These are phyloP conservation scores for Heliocybe sulcata DNA, from an alignment of 1,284 basidiomycete species.

Conservation along the genomic window DNA sequence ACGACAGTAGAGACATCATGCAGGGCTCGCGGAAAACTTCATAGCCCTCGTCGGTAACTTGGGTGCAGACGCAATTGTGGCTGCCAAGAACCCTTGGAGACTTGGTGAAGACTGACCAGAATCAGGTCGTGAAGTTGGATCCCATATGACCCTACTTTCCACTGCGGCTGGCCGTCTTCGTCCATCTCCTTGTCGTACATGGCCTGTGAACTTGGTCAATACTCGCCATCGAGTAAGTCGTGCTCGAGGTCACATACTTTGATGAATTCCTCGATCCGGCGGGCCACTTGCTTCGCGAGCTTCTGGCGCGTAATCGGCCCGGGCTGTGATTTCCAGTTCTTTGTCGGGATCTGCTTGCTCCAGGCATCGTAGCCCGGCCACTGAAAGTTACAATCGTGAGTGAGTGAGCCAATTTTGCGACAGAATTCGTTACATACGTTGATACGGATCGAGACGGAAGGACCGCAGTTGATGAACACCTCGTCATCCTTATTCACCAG, in stretches of 20 bases:
- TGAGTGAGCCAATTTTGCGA: neutral
- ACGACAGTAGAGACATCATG: too few species aligned
- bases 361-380: constrained; percentile 24
- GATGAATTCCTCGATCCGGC: constrained; percentile 29
- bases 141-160: constrained; percentile 49
- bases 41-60: too few species aligned
- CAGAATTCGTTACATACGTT: constrained; percentile 34
- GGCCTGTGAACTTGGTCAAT: constrained; percentile 30
- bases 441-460: constrained; percentile 68
- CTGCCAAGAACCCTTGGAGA: constrained; percentile 74
- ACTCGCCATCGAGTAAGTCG: constrained; percentile 1
- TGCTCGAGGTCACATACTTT: constrained; percentile 14
- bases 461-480: constrained; percentile 62
- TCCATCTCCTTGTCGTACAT: constrained; percentile 42
- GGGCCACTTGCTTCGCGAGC: constrained; percentile 31
- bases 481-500: constrained; percentile 46
- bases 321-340: constrained; percentile 21
- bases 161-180: constrained; percentile 47
- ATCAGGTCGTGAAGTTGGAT: constrained; percentile 60
- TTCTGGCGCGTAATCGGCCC: constrained; percentile 22
- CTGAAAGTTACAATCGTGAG: constrained; percentile 11
- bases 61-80: constrained; percentile 49
- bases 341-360: constrained; percentile 20
- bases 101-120: constrained; percentile 70
- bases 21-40: too few species aligned